Evolutionary conservation across 371 early-diverging fungal species (phyloP).

Genomic region (Haplosporangium sp.): DNA sequence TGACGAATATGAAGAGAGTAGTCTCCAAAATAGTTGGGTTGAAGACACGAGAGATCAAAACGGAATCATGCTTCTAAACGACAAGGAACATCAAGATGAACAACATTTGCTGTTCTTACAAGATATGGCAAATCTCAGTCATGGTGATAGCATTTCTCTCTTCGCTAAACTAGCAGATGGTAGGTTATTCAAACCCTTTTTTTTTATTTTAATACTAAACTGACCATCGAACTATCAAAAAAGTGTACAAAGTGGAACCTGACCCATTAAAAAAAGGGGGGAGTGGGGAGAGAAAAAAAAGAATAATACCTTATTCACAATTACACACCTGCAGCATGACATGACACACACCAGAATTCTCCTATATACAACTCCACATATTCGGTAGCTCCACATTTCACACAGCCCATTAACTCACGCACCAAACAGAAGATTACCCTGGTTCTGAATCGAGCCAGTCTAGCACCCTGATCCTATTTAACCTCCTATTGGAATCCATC

Average conservation of each 20-base stretch:
- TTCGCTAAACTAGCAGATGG: constrained; percentile 51
- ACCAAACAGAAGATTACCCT: background rate
- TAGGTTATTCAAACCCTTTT: constrained; percentile 16
- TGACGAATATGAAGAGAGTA: constrained; percentile 36
- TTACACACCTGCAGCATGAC: background rate
- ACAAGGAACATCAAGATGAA: constrained; percentile 43
- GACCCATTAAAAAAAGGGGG: constrained; percentile 1
- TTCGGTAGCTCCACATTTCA: background rate
- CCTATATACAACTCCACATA: background rate
- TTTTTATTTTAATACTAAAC: background rate
- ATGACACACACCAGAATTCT: background rate
- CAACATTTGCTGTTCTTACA: constrained; percentile 43
- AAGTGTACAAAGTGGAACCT: background rate
- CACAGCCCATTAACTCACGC: background rate
- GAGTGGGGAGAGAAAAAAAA: background rate
- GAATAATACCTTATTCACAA: background rate
- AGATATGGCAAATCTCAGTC: constrained; percentile 39
- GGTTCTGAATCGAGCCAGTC: background rate
- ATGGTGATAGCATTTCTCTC: constrained; percentile 48
- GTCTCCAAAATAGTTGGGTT: constrained; percentile 36
- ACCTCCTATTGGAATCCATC: background rate
- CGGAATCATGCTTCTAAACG: constrained; percentile 37
- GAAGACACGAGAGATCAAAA: constrained; percentile 45
- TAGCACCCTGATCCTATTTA: background rate
- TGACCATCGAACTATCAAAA: constrained; percentile 3